A percentile compares a stretch with the other conserved stretches of the same genome.
Evolutionary conservation across 305 asterid species (phyloP).

Genomic region (Plantago coronopus): DNA sequence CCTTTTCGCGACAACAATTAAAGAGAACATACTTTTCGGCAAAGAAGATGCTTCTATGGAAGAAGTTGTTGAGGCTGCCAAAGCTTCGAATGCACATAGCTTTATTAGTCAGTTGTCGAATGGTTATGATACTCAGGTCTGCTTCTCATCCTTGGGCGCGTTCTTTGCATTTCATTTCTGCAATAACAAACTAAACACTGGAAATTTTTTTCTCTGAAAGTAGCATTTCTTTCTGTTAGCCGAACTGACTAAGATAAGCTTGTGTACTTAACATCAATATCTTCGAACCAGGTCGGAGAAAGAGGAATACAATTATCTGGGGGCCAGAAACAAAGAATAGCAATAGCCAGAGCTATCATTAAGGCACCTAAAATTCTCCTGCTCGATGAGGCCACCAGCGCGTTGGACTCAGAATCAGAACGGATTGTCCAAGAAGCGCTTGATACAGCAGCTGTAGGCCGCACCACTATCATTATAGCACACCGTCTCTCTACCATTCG

Average conservation of each 20-base stretch:
- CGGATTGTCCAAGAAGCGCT: conserved; percentile 80
- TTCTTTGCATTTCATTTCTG: too few species aligned
- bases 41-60: conserved; percentile 6
- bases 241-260: too few species aligned
- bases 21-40: neutral
- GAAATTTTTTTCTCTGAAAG: too few species aligned
- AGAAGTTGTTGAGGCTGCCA: conserved; percentile 75
- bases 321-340: conserved; percentile 93
- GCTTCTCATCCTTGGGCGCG: neutral
- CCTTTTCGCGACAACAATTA: neutral
- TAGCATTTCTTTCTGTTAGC: too few species aligned
- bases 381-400: conserved; percentile 95
- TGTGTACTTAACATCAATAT: too few species aligned
- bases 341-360: conserved; percentile 86
- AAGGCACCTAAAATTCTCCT: conserved; percentile 80
- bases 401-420: conserved; percentile 83
- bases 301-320: conserved; percentile 93
- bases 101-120: conserved; percentile 82
- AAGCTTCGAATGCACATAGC: conserved; percentile 92
- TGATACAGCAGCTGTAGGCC: conserved; percentile 78
- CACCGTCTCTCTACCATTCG: conserved; percentile 94
- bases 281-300: conserved; percentile 71
- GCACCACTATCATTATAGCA: conserved; percentile 82
- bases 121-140: conserved; percentile 93
- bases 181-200: too few species aligned